phyloP scores from a whole-genome alignment of 148 eudicot genomes.

The Heliosperma pusillum region DNA sequence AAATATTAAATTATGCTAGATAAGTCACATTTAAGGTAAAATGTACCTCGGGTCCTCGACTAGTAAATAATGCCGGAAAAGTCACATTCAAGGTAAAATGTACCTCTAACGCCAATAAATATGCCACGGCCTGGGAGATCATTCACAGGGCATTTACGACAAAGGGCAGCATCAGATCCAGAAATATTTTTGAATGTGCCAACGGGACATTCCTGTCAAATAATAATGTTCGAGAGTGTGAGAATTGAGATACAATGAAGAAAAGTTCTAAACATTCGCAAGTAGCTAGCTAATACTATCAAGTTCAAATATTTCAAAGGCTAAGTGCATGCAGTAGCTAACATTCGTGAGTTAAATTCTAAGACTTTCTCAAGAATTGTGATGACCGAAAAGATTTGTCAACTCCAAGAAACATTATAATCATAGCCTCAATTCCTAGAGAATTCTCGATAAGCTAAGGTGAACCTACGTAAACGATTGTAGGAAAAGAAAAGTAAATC shows the following conservation, averaged over 20 bases:
- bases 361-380: no score
- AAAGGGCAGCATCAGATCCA: conserved; percentile 73
- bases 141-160: conserved; percentile 63
- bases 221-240: background rate
- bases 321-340: no score
- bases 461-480: background rate
- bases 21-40: background rate
- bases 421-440: background rate
- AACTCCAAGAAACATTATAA: background rate
- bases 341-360: no score
- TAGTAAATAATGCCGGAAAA: background rate
- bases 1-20: background rate
- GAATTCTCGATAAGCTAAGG: background rate
- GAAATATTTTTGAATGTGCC: conserved; percentile 88
- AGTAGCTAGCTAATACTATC: background rate
- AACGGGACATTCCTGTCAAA: conserved; percentile 83
- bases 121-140: conserved; percentile 84
- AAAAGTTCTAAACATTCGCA: conserved; percentile 4
- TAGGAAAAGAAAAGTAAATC: background rate
- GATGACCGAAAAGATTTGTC: background rate
- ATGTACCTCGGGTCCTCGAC: conserved; percentile 46
- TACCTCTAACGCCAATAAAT: conserved; percentile 78
- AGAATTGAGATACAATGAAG: conserved; percentile 1
- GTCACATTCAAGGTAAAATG: background rate
- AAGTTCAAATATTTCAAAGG: background rate